phyloP scores from a whole-genome alignment of 1,284 basidiomycete species.

The Veloboletus limbatus region DNA sequence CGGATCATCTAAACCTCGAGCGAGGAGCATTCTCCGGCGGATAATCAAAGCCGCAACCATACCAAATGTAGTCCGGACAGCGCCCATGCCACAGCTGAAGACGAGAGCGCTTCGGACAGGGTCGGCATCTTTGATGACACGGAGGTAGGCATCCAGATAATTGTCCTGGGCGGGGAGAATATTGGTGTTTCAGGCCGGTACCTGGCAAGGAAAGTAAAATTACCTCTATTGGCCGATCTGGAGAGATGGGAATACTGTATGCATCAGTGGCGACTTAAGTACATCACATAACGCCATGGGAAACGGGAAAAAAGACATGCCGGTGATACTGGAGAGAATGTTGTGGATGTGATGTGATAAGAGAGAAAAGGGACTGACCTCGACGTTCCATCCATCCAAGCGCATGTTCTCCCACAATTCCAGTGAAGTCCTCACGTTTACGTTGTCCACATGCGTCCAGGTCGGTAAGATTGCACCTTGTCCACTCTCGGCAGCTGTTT shows the following conservation, averaged over 20 bases:
- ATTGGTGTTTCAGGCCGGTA: conserved; percentile 1
- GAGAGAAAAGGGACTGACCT: conserved; percentile 42
- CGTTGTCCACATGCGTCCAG: conserved; percentile 89
- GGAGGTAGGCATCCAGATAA: conserved; percentile 91
- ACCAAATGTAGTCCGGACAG: conserved; percentile 94
- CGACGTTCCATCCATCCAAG: conserved; percentile 85
- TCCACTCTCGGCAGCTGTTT: conserved; percentile 59
- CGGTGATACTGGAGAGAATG: conserved; percentile 54
- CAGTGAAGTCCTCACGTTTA: conserved; percentile 82
- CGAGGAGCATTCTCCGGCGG: conserved; percentile 83
- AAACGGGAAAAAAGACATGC: conserved; percentile 33
- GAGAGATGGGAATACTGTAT: conserved; percentile 86
- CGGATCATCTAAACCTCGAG: conserved; percentile 74
- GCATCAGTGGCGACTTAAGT: conserved; percentile 8
- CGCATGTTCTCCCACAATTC: conserved; percentile 86
- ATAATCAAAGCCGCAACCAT: conserved; percentile 94
- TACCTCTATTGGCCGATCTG: conserved; percentile 83
- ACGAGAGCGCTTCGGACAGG: conserved; percentile 83
- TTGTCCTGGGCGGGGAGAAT: conserved; percentile 60
- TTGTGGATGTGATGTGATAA: conserved; percentile 10
- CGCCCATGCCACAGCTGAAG: conserved; percentile 97
- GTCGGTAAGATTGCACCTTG: conserved; percentile 87
- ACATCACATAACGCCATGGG: neutral
- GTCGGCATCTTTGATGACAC: conserved; percentile 79
- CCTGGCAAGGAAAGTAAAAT: conserved; percentile 6